Evolutionary conservation across 345 rosid genomes (phyloP).

Genomic region (Gossypium anomalum): DNA sequence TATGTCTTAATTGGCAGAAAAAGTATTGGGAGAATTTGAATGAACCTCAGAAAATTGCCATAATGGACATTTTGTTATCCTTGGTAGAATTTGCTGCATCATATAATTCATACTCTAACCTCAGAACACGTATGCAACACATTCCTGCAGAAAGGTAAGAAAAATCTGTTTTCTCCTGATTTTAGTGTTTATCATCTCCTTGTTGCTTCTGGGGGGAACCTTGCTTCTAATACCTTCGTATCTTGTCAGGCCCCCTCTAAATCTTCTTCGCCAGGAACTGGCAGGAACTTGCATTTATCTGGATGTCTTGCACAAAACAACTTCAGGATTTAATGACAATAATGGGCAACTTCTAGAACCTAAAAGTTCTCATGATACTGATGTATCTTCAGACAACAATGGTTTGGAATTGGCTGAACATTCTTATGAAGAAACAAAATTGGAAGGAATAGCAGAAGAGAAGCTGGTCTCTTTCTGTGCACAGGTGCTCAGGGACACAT

Average conservation of each 20-base stretch:
- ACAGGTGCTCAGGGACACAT: constrained; percentile 77
- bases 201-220: constrained; percentile 10
- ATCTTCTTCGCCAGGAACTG: constrained; percentile 91
- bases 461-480: constrained; percentile 81
- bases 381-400: constrained; percentile 27
- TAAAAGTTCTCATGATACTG: constrained; percentile 25
- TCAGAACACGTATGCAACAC: constrained; percentile 72
- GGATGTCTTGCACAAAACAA: constrained; percentile 82
- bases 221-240: constrained; percentile 3
- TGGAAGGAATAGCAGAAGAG: constrained; percentile 75
- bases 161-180: not conserved
- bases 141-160: constrained; percentile 76
- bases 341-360: constrained; percentile 30
- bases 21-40: constrained; percentile 86
- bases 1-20: constrained; percentile 48
- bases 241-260: constrained; percentile 75
- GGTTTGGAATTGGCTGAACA: constrained; percentile 14
- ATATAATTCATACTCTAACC: constrained; percentile 80
- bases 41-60: constrained; percentile 66
- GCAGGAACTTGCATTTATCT: constrained; percentile 78
- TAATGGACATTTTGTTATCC: constrained; percentile 82
- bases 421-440: constrained; percentile 40
- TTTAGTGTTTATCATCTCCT: constrained; percentile 3
- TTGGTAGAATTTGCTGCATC: constrained; percentile 88
- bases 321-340: constrained; percentile 34